Base-by-base conservation (phyloP, 2,329 filamentous ascomycete genomes). In the Daldinia sp. region DNA sequence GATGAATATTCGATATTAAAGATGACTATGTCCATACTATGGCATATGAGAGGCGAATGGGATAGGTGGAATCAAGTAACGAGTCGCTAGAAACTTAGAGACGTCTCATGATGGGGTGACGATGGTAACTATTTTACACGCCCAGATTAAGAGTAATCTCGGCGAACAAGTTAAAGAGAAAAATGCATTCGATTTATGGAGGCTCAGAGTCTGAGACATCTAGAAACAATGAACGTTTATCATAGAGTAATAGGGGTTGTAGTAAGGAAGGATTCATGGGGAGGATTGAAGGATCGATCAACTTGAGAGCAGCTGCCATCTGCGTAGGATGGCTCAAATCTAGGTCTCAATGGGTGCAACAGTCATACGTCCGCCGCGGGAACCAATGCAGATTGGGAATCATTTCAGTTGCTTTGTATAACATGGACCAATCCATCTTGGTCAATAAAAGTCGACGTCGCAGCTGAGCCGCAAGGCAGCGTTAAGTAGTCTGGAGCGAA, bases 241-340 rank as follows among this genome's bases (percentile, higher is more conserved):
- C 57, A 51, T 53, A 63, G 33, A 54, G 51, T 54, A 18, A 26
- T 15, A 39, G 20, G 23, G 30, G 50, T 33, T 48, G 50, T 70
- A 68, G 68, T 65, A 70, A 68, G 54, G 61, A 57, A 70, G 68
- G 68, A 70, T 70, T 68, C 55, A 33, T 57, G 64, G 65, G 61
- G 60, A 68, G 68, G 68, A 68, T 67, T 67, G 48, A 59, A 59
- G 23, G 46, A 65, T 63, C 65, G 61, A 68, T 65, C 33, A 48
- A 60, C 60, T 70, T n/a, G n/a, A 70, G 60, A 70, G 65, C 64
- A 39, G 28, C 46, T 9, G 48, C 53, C 39, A 56, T n/a, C 13
- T 44, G 53, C 37, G n/a, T 41, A 44, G 18, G 28, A 13, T 61
- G 15, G 41, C 28, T 23, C 10, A 18, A 39, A 51, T 51, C 46